Evolutionary conservation across 495 filamentous ascomycete genomes (phyloP), one percentile per base, ranked within the genome.

Genomic region (Cryomyces antarcticus): DNA sequence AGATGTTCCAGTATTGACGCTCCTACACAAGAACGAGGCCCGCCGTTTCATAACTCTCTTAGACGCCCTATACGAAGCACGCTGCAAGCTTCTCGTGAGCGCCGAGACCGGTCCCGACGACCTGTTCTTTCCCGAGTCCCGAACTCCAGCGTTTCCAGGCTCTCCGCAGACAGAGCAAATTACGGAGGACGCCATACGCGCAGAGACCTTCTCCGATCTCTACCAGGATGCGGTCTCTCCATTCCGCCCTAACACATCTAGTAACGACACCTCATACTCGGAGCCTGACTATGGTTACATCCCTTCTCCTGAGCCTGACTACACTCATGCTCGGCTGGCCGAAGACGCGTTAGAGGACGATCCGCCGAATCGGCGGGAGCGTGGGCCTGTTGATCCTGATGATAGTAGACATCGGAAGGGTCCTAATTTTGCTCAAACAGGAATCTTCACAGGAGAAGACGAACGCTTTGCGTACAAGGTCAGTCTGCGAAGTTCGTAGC

Each of bases 391-490:
- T 7, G 43, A 45, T n/a, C 27, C 10, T 5, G 28, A 31, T 5
- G 7, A 34, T 6, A 28, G 24, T 28, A 13, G 33, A 28, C 33
- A 37, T 6, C 10, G 6, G 33, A 35, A 35, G 33, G 31, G 28
- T 6, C 51, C 58, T 6, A 64, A 77, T 49, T 82, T 82, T 46
- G 62, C 59, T 31, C 63, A 69, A 33, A 67, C 70, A 0, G 56
- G 60, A 30, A 65, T 64, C 0, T 78, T 82, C 48, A 81, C 73
- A 0, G 80, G 79, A 12, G 74, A 80, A 52, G 79, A 82, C 53
- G 78, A 82, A 54, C 62, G 63, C 9, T 85, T 84, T 50, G 78
- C 79, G 0, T 80, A 77, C 45, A 75, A 77, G n/a, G n/a, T n/a
- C n/a, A n/a, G n/a, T n/a, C n/a, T n/a, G n/a, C n/a, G n/a, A n/a